Percentiles rank a stretch among this genome's conserved stretches.
Conservation (phyloP, 2,329 filamentous ascomycete species). For the Penicillium sp. region DNA sequence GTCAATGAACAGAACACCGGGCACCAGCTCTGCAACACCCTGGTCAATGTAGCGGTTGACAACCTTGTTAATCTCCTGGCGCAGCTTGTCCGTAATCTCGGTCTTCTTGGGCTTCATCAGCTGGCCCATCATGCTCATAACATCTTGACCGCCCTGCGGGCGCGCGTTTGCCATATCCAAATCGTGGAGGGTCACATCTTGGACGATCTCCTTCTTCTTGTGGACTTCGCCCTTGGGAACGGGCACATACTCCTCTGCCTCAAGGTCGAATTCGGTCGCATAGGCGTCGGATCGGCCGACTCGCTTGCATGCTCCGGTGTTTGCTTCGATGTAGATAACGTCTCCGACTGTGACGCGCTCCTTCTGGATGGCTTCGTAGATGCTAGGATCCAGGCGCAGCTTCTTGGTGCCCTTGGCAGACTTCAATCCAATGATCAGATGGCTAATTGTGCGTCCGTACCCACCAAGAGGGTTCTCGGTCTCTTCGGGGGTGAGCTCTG, state of each 20-base stretch:
- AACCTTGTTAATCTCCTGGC: slow-evolving; percentile 97
- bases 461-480: slow-evolving; percentile 95
- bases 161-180: slow-evolving; percentile 93
- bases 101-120: slow-evolving; percentile 99
- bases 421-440: slow-evolving; percentile 90
- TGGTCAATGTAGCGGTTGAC: slow-evolving; percentile 99
- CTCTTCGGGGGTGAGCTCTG: slow-evolving; percentile 95
- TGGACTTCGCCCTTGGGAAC: slow-evolving; percentile 98
- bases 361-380: slow-evolving; percentile 99
- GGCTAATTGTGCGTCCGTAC: slow-evolving; percentile 97
- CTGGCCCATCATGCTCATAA: slow-evolving; percentile 99
- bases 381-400: slow-evolving; percentile 91
- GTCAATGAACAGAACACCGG: slow-evolving; percentile 96
- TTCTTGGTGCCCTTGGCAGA: slow-evolving; percentile 98
- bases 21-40: slow-evolving; percentile 95
- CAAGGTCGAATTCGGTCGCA: slow-evolving; percentile 96
- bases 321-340: slow-evolving; percentile 98
- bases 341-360: slow-evolving; percentile 95
- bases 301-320: slow-evolving; percentile 96
- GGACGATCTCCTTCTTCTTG: slow-evolving; percentile 99
- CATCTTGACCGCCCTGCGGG: slow-evolving; percentile 95
- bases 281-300: slow-evolving; percentile 96
- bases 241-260: slow-evolving; percentile 98
- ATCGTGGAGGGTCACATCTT: slow-evolving; percentile 96
- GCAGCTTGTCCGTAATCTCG: slow-evolving; percentile 96